These are phyloP conservation scores for Stagonosporopsis tanaceti DNA, from an alignment of 2,329 filamentous ascomycete species.

Conservation along the genomic window DNA sequence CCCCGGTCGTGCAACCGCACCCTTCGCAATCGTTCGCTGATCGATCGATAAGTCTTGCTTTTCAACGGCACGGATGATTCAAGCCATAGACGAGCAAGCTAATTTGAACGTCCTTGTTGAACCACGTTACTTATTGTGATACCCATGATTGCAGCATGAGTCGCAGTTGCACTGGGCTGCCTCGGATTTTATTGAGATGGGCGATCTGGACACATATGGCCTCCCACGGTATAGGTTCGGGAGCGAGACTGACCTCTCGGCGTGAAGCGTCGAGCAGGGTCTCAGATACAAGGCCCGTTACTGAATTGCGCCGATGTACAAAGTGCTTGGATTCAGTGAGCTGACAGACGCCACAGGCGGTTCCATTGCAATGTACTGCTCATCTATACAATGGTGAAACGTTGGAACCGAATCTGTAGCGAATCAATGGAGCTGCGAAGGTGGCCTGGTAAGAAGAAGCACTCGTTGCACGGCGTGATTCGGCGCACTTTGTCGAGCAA, in stretches of 20 bases:
- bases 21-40: conserved; percentile 9
- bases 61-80: conserved; percentile 19
- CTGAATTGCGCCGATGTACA: background rate
- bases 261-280: background rate
- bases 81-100: conserved; percentile 16
- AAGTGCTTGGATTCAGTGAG: background rate
- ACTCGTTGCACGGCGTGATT: conserved; percentile 8
- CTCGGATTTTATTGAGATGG: conserved; percentile 9
- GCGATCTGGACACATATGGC: conserved; percentile 5
- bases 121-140: conserved; percentile 20
- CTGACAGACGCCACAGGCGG: conserved; percentile 5
- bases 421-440: background rate
- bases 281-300: background rate
- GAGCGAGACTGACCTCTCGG: background rate
- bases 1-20: conserved; percentile 23
- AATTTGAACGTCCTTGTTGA: conserved; percentile 19
- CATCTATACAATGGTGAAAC: background rate
- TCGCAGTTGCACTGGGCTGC: conserved; percentile 7
- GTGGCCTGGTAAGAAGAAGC: background rate
- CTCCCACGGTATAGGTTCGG: background rate
- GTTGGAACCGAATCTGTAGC: background rate
- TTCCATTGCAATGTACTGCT: background rate
- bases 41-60: conserved; percentile 20
- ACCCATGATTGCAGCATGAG: conserved; percentile 11
- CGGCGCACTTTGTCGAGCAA: conserved; percentile 8